phyloP scores from a whole-genome alignment of 1,139 yeast species.

The Zygosaccharomyces sapae region DNA sequence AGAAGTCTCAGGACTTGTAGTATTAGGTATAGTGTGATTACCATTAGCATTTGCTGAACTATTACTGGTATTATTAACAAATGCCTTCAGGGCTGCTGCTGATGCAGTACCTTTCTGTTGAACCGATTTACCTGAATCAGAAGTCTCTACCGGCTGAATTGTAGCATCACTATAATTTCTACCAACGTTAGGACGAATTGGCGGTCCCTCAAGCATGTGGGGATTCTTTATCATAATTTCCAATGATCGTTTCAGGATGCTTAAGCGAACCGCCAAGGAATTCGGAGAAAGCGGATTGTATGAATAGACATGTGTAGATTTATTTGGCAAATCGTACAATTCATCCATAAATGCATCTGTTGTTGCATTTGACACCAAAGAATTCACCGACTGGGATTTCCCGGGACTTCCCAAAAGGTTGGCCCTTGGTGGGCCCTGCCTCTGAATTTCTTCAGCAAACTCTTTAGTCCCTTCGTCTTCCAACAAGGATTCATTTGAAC shows the following conservation, averaged over 20 bases:
- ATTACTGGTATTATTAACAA: slow-evolving; percentile 36
- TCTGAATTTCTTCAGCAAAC: slow-evolving; percentile 1
- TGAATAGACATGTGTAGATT: slow-evolving; percentile 79
- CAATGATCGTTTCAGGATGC: slow-evolving; percentile 68
- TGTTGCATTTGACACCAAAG: slow-evolving; percentile 14
- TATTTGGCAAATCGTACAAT: slow-evolving; percentile 61
- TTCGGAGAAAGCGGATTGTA: slow-evolving; percentile 80
- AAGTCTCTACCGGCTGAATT: not conserved
- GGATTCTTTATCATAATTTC: slow-evolving; percentile 47
- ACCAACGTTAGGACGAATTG: slow-evolving; percentile 8
- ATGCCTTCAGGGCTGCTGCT: slow-evolving; percentile 59
- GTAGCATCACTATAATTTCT: slow-evolving; percentile 14
- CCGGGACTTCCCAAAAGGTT: slow-evolving; percentile 2
- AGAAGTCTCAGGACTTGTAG: slow-evolving; percentile 3
- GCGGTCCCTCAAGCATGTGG: slow-evolving; percentile 26
- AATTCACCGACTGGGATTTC: slow-evolving; percentile 11
- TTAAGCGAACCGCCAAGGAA: slow-evolving; percentile 69
- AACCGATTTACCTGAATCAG: slow-evolving; percentile 7
- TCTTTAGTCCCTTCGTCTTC: not conserved
- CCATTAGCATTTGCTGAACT: slow-evolving; percentile 6
- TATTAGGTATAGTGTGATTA: slow-evolving; percentile 8
- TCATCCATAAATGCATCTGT: slow-evolving; percentile 31
- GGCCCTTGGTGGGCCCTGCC: slow-evolving; percentile 14
- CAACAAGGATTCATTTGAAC: not conserved
- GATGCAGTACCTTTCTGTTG: slow-evolving; percentile 45